These are phyloP conservation scores for Acanthamoeba healyi DNA, from an alignment of 208 protist genomes.

Conservation along the genomic window DNA sequence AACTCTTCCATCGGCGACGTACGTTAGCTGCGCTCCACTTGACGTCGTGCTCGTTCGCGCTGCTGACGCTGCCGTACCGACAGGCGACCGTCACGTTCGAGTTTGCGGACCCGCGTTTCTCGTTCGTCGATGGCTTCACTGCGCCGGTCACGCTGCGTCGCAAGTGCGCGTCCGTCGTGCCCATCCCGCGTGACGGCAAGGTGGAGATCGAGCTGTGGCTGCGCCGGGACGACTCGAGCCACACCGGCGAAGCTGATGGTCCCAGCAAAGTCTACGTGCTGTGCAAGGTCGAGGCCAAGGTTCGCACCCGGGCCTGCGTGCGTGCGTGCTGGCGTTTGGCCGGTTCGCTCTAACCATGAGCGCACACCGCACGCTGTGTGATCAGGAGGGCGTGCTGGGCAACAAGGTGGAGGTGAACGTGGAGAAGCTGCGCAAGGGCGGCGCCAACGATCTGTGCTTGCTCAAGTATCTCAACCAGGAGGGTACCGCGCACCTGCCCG, in stretches of 20 bases:
- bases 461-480: constrained; percentile 54
- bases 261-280: neutral
- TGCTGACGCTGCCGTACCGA: too few relatives aligned
- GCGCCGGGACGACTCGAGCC: neutral
- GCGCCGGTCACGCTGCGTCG: constrained; percentile 47
- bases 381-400: constrained; percentile 26
- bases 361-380: too few relatives aligned
- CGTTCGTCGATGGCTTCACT: constrained; percentile 51
- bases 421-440: constrained; percentile 16
- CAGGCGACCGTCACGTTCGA: constrained; percentile 56
- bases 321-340: neutral
- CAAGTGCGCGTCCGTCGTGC: constrained; percentile 26
- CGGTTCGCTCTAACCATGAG: neutral
- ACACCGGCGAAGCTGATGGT: neutral
- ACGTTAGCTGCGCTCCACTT: too few relatives aligned
- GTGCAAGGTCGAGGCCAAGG: constrained; percentile 44
- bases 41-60: neutral
- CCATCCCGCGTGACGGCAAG: constrained; percentile 33
- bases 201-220: constrained; percentile 55
- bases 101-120: neutral
- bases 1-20: constrained; percentile 54
- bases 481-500: neutral
- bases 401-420: constrained; percentile 11
- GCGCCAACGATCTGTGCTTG: constrained; percentile 10
- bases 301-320: neutral